A percentile compares a stretch with the other conserved stretches of the same genome.
These are phyloP conservation scores for Phaffia tasmanica DNA, from an alignment of 768 basidiomycete species.

Conservation along the genomic window DNA sequence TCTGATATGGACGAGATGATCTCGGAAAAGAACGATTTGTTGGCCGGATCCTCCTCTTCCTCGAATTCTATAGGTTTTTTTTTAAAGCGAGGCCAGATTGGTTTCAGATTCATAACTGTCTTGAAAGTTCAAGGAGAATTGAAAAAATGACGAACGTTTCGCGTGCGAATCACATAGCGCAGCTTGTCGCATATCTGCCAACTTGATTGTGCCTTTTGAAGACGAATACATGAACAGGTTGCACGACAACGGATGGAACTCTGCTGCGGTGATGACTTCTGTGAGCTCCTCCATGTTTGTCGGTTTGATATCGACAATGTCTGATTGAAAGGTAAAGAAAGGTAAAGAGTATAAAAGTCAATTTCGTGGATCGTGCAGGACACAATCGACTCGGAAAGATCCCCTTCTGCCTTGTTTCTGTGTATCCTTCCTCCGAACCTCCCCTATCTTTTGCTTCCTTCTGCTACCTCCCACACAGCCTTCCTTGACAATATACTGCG, in stretches of 20 bases:
- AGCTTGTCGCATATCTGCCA: constrained; percentile 97
- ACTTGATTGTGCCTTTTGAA: constrained; percentile 98
- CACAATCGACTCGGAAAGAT: background rate
- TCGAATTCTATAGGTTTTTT: constrained; percentile 73
- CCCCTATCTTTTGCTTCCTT: background rate
- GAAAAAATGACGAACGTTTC: constrained; percentile 58
- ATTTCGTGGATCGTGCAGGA: background rate
- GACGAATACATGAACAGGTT: constrained; percentile 99
- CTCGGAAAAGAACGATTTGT: constrained; percentile 98
- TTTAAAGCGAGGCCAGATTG: constrained; percentile 6
- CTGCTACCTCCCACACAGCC: no score
- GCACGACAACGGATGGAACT: constrained; percentile 95
- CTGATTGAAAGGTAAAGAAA: constrained; percentile 42
- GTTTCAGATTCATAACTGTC: background rate
- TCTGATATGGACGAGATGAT: constrained; percentile 99
- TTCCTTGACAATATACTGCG: background rate
- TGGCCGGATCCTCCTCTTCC: constrained; percentile 94
- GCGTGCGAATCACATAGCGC: constrained; percentile 92
- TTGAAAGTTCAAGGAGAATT: background rate
- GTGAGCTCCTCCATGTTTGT: constrained; percentile 99
- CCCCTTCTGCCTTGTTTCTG: background rate
- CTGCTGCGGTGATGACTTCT: constrained; percentile 98
- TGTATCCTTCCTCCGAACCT: background rate
- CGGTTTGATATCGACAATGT: constrained; percentile 99
- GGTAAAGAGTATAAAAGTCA: background rate